These are phyloP conservation scores for Solanum okadae DNA, from an alignment of 257 asterid genomes.

Conservation along the genomic window DNA sequence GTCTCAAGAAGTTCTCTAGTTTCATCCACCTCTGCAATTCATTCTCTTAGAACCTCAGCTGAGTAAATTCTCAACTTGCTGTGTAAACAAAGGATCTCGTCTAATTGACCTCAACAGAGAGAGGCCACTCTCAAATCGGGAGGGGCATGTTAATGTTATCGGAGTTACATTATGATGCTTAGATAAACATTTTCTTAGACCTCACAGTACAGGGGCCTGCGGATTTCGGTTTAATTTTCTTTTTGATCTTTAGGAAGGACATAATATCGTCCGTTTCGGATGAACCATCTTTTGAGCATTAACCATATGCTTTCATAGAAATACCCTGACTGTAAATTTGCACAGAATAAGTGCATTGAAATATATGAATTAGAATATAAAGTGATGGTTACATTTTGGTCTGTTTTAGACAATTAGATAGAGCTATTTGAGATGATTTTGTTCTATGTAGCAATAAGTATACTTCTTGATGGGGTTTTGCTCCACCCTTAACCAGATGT, in stretches of 20 bases:
- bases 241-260: neutral
- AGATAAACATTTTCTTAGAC: neutral
- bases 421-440: neutral
- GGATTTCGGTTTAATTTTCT: neutral
- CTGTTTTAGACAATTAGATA: neutral
- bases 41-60: neutral
- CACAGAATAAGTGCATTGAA: constrained; percentile 7
- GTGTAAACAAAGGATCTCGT: neutral
- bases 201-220: neutral
- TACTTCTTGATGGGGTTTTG: neutral
- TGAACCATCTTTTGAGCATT: neutral
- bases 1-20: constrained; percentile 7
- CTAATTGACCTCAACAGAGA: neutral
- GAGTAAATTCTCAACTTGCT: neutral
- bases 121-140: neutral
- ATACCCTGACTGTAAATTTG: neutral
- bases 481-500: too few relatives aligned
- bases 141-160: neutral
- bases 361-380: neutral
- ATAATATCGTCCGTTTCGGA: neutral
- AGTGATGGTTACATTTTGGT: neutral
- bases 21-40: neutral
- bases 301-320: neutral
- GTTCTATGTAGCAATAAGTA: neutral
- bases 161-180: neutral